Evolutionary conservation across 805 yeast genomes (phyloP).

Genomic region (Candida germanica): DNA sequence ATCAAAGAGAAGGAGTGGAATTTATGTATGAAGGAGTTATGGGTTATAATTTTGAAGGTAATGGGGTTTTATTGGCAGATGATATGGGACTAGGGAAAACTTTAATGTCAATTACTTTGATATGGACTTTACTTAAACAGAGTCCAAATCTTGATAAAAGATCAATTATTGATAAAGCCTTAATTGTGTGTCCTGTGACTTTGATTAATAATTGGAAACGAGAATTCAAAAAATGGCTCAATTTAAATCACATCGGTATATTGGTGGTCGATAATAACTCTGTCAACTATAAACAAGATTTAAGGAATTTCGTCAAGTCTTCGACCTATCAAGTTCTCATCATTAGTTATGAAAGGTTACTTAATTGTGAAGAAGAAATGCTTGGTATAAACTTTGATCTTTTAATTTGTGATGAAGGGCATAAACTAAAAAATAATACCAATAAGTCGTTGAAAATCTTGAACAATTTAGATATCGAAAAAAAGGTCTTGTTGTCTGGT

Average conservation of each 20-base stretch:
- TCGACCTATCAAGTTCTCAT: constrained; percentile 79
- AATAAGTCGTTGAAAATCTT: constrained; percentile 71
- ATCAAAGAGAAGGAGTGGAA: constrained; percentile 79
- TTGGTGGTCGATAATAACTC: constrained; percentile 53
- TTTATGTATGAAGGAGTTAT: constrained; percentile 81
- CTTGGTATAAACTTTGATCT: constrained; percentile 54
- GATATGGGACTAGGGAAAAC: constrained; percentile 89
- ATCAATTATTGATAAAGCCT: constrained; percentile 50
- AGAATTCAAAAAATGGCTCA: constrained; percentile 90
- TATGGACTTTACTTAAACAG: constrained; percentile 80
- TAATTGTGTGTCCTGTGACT: constrained; percentile 91
- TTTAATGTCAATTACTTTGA: constrained; percentile 73
- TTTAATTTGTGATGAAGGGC: constrained; percentile 93
- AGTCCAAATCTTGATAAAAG: constrained; percentile 40
- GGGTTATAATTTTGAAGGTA: constrained; percentile 54
- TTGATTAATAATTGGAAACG: constrained; percentile 81
- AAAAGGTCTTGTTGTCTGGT: constrained; percentile 72
- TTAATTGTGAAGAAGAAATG: constrained; percentile 51
- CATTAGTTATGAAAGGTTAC: constrained; percentile 82
- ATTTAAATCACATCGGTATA: constrained; percentile 59
- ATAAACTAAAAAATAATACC: constrained; percentile 71
- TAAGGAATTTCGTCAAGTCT: constrained; percentile 61
- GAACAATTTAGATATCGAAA: constrained; percentile 48
- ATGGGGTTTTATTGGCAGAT: constrained; percentile 87
- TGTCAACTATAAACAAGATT: constrained; percentile 52